Evolutionary conservation across 805 yeast species (phyloP).

Genomic region (Saccharomycopsis babjevae): DNA sequence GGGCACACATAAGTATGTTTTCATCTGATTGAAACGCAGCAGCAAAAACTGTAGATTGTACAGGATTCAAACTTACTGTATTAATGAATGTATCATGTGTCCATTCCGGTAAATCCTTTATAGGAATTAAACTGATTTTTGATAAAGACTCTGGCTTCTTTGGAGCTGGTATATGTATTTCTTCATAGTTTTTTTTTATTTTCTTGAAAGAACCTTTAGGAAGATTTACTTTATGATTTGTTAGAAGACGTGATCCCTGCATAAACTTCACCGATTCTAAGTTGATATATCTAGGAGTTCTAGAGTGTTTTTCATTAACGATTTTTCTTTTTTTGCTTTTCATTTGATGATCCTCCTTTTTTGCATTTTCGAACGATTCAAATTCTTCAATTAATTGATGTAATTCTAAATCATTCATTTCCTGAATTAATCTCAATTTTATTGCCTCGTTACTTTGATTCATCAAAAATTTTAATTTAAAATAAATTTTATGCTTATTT

Average conservation of each 20-base stretch:
- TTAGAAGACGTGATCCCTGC: constrained; percentile 61
- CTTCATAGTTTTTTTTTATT: constrained; percentile 67
- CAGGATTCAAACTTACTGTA: constrained; percentile 58
- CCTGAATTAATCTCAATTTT: constrained; percentile 27
- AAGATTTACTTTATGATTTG: constrained; percentile 54
- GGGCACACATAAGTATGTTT: constrained; percentile 84
- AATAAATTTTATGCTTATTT: constrained; percentile 43
- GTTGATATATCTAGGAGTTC: constrained; percentile 49
- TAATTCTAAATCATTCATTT: constrained; percentile 37
- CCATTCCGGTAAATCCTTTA: constrained; percentile 59
- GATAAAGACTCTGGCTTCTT: constrained; percentile 29
- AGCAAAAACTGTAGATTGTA: constrained; percentile 78
- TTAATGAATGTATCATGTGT: constrained; percentile 64
- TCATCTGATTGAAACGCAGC: constrained; percentile 62
- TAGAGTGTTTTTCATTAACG: constrained; percentile 14
- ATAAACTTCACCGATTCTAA: constrained; percentile 55
- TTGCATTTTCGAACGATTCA: constrained; percentile 27
- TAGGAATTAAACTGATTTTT: constrained; percentile 15
- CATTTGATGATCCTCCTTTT: constrained; percentile 13
- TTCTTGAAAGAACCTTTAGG: constrained; percentile 82
- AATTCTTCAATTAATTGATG: constrained; percentile 34
- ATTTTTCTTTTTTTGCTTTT: constrained; percentile 2
- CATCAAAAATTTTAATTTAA: constrained; percentile 39
- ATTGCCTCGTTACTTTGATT: constrained; percentile 30
- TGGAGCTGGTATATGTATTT: constrained; percentile 88